Conservation (phyloP, 2,329 filamentous ascomycete genomes). For the Colletotrichum liriopes region DNA sequence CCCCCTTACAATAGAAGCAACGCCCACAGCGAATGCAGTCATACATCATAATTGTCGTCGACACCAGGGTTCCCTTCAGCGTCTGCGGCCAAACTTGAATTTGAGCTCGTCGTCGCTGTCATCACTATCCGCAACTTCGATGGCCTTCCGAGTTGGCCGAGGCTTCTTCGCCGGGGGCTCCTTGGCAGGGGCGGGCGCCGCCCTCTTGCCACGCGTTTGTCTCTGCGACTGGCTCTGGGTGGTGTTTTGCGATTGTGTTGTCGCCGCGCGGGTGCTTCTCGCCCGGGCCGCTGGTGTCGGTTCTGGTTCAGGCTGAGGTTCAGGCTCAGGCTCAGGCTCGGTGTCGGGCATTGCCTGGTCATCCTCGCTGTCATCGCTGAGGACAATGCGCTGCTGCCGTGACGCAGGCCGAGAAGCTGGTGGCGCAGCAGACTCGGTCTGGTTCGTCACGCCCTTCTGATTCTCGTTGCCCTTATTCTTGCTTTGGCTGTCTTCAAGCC, state of each 20-base stretch:
- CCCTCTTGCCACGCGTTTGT: conserved; percentile 52
- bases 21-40: conserved; percentile 17
- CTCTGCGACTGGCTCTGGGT: conserved; percentile 50
- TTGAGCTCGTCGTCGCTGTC: conserved; percentile 71
- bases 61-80: conserved; percentile 47
- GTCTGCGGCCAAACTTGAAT: conserved; percentile 70
- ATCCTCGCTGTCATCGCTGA: conserved; percentile 56
- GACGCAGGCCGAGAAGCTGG: not conserved
- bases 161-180: conserved; percentile 53
- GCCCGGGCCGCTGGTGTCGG: conserved; percentile 13
- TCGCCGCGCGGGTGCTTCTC: conserved; percentile 34
- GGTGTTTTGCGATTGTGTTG: conserved; percentile 50
- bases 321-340: conserved; percentile 6
- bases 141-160: conserved; percentile 53
- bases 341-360: conserved; percentile 44
- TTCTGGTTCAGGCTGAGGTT: conserved; percentile 23
- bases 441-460: conserved; percentile 45
- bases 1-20: conserved; percentile 47
- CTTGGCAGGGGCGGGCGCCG: conserved; percentile 50
- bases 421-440: conserved; percentile 14
- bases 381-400: conserved; percentile 46
- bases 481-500: conserved; percentile 69
- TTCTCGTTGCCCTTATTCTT: conserved; percentile 50
- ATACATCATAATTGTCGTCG: conserved; percentile 19
- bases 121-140: conserved; percentile 57